Evolutionary conservation across 2,329 filamentous ascomycete species (phyloP).

Genomic region (Zelopaecilomyces penicillatus): DNA sequence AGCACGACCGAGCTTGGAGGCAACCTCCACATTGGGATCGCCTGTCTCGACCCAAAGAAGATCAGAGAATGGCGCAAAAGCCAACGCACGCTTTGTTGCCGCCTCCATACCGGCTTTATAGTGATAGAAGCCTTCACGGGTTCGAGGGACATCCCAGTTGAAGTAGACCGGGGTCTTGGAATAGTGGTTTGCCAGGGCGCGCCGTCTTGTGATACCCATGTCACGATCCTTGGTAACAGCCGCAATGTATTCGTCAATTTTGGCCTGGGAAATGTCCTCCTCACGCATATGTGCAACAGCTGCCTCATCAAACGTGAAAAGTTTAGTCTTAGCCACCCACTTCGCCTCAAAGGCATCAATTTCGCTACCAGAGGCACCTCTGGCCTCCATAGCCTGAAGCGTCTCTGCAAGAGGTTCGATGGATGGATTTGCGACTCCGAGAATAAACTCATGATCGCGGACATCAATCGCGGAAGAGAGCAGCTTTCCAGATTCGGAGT

Average conservation of each 20-base stretch:
- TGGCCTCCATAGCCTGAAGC: constrained; percentile 79
- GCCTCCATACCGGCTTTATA: constrained; percentile 76
- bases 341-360: constrained; percentile 78
- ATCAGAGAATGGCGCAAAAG: constrained; percentile 87
- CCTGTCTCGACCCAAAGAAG: constrained; percentile 96
- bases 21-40: constrained; percentile 73
- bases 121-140: constrained; percentile 89
- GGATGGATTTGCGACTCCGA: constrained; percentile 69
- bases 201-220: constrained; percentile 70
- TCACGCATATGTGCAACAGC: constrained; percentile 64
- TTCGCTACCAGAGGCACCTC: constrained; percentile 67
- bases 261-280: constrained; percentile 54
- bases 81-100: constrained; percentile 86
- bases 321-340: constrained; percentile 79
- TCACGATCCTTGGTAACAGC: constrained; percentile 57
- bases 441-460: constrained; percentile 93
- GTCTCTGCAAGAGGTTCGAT: constrained; percentile 78
- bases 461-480: constrained; percentile 87
- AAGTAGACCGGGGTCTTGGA: constrained; percentile 66
- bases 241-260: constrained; percentile 59
- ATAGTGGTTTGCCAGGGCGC: constrained; percentile 60
- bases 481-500: constrained; percentile 87
- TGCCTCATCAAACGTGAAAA: constrained; percentile 89
- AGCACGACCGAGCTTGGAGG: constrained; percentile 63
- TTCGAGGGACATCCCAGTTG: constrained; percentile 86